Evolutionary conservation across 2,329 filamentous ascomycete species (phyloP).

Genomic region (Aspergillus sp.): DNA sequence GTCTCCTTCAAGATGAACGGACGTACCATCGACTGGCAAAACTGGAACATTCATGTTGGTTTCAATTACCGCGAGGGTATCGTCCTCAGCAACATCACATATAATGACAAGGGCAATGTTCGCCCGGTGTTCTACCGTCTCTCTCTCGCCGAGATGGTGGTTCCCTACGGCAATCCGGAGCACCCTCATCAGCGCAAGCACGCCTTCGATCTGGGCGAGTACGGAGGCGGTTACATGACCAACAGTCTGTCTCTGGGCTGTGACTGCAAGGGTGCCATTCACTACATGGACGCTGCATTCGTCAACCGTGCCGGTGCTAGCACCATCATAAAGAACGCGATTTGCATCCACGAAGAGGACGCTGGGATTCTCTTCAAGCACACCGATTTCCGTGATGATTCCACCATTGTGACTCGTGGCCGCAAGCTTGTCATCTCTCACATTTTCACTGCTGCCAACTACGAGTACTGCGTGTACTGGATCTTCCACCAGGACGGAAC

Average conservation of each 20-base stretch:
- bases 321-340: constrained; percentile 84
- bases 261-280: constrained; percentile 61
- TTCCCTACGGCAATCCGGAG: constrained; percentile 45
- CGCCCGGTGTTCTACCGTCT: constrained; percentile 85
- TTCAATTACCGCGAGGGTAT: constrained; percentile 95
- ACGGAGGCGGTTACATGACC: constrained; percentile 50
- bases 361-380: constrained; percentile 91
- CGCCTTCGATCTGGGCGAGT: constrained; percentile 49
- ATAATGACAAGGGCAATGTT: constrained; percentile 76
- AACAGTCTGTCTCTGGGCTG: constrained; percentile 48
- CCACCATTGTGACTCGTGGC: constrained; percentile 78
- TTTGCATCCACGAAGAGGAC: constrained; percentile 95
- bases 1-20: constrained; percentile 80
- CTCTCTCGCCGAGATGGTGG: constrained; percentile 85
- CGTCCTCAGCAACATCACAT: constrained; percentile 85
- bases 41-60: constrained; percentile 88
- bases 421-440: constrained; percentile 86
- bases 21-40: constrained; percentile 79
- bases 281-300: constrained; percentile 87
- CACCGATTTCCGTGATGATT: constrained; percentile 89
- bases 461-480: constrained; percentile 89
- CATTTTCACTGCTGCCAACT: constrained; percentile 93
- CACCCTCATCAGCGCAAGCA: constrained; percentile 51
- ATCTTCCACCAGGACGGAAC: constrained; percentile 91
- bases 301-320: constrained; percentile 74